Conservation (phyloP, 2,329 filamentous ascomycete species). For the Colletotrichum plurivorum region DNA sequence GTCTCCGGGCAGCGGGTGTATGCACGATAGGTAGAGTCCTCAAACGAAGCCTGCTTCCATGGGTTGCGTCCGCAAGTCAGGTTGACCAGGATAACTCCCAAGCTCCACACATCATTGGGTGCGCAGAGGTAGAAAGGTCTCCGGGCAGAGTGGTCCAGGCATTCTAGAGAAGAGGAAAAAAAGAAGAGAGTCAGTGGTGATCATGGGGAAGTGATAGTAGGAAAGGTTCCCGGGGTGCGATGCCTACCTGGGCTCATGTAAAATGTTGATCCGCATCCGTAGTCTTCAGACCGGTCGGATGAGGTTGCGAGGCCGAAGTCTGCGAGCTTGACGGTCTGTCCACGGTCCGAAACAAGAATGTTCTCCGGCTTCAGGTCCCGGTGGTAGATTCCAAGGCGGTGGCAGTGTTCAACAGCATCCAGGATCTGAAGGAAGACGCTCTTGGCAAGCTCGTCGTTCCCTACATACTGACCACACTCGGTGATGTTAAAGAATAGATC, state of each 20-base stretch:
- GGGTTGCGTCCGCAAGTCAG: slow-evolving; percentile 98
- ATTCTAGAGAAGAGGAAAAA: slow-evolving; percentile 75
- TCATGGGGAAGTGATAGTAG: slow-evolving; percentile 27
- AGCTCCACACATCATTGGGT: slow-evolving; percentile 96
- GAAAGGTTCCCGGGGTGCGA: slow-evolving; percentile 43
- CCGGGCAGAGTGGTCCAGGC: slow-evolving; percentile 82
- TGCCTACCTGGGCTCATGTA: slow-evolving; percentile 98
- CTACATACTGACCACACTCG: slow-evolving; percentile 91
- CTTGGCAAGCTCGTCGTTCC: slow-evolving; percentile 90
- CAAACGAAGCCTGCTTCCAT: slow-evolving; percentile 95
- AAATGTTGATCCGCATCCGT: slow-evolving; percentile 97
- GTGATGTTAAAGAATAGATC: slow-evolving; percentile 99
- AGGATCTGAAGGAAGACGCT: slow-evolving; percentile 93
- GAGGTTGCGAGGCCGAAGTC: slow-evolving; percentile 97
- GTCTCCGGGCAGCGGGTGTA: slow-evolving; percentile 90
- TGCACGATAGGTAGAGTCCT: slow-evolving; percentile 95
- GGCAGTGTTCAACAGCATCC: slow-evolving; percentile 96
- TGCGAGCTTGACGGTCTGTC: slow-evolving; percentile 92
- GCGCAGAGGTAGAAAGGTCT: slow-evolving; percentile 89
- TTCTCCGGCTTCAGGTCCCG: slow-evolving; percentile 99
- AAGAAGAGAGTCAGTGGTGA: slow-evolving; percentile 47
- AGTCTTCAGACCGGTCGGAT: slow-evolving; percentile 88
- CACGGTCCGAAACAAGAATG: slow-evolving; percentile 90
- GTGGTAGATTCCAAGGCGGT: slow-evolving; percentile 94
- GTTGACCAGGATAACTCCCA: slow-evolving; percentile 98